Conservation (phyloP, 2,329 filamentous ascomycete species). For the Fusarium fracticaudum region DNA sequence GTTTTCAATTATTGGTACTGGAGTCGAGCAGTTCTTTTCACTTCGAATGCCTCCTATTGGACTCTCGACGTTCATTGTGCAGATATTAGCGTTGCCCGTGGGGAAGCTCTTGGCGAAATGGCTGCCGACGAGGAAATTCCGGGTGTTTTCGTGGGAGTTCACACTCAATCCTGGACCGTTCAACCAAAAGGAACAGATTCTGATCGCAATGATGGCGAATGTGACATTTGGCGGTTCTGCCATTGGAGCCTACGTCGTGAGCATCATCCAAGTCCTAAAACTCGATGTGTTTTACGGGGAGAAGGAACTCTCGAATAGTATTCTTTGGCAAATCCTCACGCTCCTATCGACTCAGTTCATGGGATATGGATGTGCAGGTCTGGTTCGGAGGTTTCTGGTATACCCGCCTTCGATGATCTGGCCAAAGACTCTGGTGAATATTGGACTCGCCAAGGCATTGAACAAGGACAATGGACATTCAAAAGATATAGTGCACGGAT, state of each 20-base stretch:
- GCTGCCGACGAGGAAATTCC: slow-evolving; percentile 17
- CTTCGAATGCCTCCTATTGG: slow-evolving; percentile 53
- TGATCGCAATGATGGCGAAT: slow-evolving; percentile 67
- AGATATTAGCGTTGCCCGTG: slow-evolving; percentile 52
- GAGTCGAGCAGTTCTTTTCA: slow-evolving; percentile 50
- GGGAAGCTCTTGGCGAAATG: slow-evolving; percentile 47
- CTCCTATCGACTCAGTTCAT: slow-evolving; percentile 60
- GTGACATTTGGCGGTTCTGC: slow-evolving; percentile 49
- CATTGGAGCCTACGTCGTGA: slow-evolving; percentile 55
- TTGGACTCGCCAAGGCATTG: slow-evolving; percentile 51
- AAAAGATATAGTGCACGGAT: slow-evolving; percentile 33
- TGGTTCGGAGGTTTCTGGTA: slow-evolving; percentile 58
- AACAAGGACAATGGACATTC: slow-evolving; percentile 30
- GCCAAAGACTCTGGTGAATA: slow-evolving; percentile 59
- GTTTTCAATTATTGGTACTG: slow-evolving; percentile 44
- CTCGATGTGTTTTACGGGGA: slow-evolving; percentile 58
- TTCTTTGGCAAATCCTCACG: slow-evolving; percentile 58
- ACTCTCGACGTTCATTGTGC: slow-evolving; percentile 52
- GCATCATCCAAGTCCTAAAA: slow-evolving; percentile 58
- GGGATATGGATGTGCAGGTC: slow-evolving; percentile 61
- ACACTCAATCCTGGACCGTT: slow-evolving; percentile 60
- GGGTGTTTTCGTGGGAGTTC: slow-evolving; percentile 35
- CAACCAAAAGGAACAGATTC: slow-evolving; percentile 63
- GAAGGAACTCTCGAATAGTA: slow-evolving; percentile 42
- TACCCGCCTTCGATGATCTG: slow-evolving; percentile 61